Conservation (phyloP, 352 stramenopile species). For the Plasmopara viticola region DNA sequence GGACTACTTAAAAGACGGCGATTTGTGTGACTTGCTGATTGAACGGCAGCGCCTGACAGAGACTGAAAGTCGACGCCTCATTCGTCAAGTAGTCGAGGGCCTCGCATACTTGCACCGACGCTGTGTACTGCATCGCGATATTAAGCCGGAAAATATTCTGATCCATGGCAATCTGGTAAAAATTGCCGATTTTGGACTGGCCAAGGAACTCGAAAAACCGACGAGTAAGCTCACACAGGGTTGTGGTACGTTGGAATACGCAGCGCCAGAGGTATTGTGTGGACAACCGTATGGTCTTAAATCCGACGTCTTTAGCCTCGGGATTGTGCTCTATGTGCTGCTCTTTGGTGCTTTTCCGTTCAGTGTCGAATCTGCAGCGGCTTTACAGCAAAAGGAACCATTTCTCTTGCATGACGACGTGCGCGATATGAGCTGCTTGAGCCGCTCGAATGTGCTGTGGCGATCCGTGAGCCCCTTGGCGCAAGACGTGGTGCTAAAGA, state of each 20-base stretch:
- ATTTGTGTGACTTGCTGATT: conserved; percentile 72
- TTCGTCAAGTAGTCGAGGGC: conserved; percentile 50
- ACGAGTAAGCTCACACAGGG: conserved; percentile 51
- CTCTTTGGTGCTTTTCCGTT: conserved; percentile 77
- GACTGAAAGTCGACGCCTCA: conserved; percentile 43
- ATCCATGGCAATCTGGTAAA: conserved; percentile 66
- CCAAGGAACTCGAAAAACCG: conserved; percentile 45
- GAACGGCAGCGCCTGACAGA: conserved; percentile 54
- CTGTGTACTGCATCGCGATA: conserved; percentile 65
- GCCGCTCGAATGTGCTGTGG: conserved; percentile 50
- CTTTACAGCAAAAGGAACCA: conserved; percentile 58
- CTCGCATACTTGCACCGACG: conserved; percentile 60
- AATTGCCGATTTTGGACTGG: conserved; percentile 76
- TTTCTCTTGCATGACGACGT: conserved; percentile 53
- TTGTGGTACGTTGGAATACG: conserved; percentile 76
- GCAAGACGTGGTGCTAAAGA: conserved; percentile 57
- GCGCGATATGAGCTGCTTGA: conserved; percentile 76
- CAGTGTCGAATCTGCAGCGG: conserved; percentile 60
- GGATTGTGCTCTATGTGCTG: conserved; percentile 72
- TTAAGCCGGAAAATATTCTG: conserved; percentile 82
- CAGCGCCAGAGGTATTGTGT: conserved; percentile 60
- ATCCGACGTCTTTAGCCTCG: conserved; percentile 76
- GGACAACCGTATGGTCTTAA: conserved; percentile 66
- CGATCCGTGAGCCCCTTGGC: conserved; percentile 39
- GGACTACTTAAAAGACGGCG: conserved; percentile 71